Conservation (phyloP, 371 early-diverging fungal genomes). For the Nematocida parisii region DNA sequence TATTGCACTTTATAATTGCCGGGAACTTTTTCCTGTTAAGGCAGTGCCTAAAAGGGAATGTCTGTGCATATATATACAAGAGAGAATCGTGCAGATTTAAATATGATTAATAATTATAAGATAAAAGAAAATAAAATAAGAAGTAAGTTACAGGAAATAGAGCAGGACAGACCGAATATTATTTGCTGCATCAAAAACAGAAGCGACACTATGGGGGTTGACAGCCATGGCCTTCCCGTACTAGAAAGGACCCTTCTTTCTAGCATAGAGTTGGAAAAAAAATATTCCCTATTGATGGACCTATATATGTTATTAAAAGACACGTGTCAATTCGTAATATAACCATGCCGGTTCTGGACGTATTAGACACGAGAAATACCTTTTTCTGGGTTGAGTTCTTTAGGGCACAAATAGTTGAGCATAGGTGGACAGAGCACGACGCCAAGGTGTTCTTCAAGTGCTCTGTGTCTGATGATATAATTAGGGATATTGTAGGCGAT, state of each 20-base stretch:
- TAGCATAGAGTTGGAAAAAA: slow-evolving; percentile 38
- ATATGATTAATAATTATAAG: background rate
- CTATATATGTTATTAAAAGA: slow-evolving; percentile 39
- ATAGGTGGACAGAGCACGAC: slow-evolving; percentile 22
- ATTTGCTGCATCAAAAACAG: slow-evolving; percentile 17
- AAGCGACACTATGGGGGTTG: background rate
- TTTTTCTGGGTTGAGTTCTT: slow-evolving; percentile 48
- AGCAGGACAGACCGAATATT: slow-evolving; percentile 9
- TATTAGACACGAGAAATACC: slow-evolving; percentile 48
- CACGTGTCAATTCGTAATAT: background rate
- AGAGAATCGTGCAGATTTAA: background rate
- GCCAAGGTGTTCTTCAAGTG: slow-evolving; percentile 22
- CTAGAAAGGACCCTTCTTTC: background rate
- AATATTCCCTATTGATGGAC: background rate
- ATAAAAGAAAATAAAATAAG: background rate
- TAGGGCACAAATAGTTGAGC: slow-evolving; percentile 9
- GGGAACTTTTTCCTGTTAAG: background rate
- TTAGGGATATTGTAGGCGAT: background rate
- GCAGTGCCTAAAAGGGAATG: slow-evolving; percentile 7
- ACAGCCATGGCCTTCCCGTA: slow-evolving; percentile 8
- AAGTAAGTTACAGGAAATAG: background rate
- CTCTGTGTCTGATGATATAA: slow-evolving; percentile 27
- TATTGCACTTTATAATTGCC: background rate
- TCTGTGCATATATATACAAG: background rate
- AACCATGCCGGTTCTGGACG: slow-evolving; percentile 33